Evolutionary conservation across 495 filamentous ascomycete species (phyloP), one percentile per base, ranked within the genome.

Genomic region (Neurospora cerealis): DNA sequence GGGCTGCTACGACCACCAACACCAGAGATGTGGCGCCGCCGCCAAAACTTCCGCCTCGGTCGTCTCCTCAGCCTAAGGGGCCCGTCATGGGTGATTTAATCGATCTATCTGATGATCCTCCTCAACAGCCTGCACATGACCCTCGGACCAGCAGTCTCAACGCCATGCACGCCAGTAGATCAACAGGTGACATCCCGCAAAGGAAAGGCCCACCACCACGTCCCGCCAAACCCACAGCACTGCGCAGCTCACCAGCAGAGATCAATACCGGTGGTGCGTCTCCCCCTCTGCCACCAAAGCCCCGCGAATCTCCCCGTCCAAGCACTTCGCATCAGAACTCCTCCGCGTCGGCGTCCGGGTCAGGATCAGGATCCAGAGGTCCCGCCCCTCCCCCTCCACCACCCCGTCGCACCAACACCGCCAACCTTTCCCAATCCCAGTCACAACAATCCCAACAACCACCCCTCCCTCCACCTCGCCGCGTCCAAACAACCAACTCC

Each of bases 141-240:
- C 78, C 76, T 72, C 80, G 73, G 75, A 79, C 72, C 54, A 78
- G 54, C 46, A 34, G 38, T 21, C 75, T 69, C 54, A 73, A 44
- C 70, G 73, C 73, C 19, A 72, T 40, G 71, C 72, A 70, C 32
- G 62, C 77, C 72, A 74, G 62, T 24, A 69, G 85, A 83, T 73
- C 88, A 82, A n/a, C 83, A 78, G 36, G 86, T 80, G 79, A 83
- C 42, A 66, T 80, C 28, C 74, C 77, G 4, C 74, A 73, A 10
- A 74, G 80, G 4, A 84, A 83, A 46, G 76, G 78, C 40, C 88
- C 89, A 11, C 91, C 91, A 0, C 86, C 86, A 4, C 88, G 88
- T 62, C 91, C 92, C 1, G 83, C 85, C 9, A 94, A 94, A 78
- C 92, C 93, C n/a, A 82, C 84, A 6, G 83, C 90, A 7, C 79